Evolutionary conservation across 108 stramenopile genomes (phyloP).

Genomic region (Skeletonema tropicum): DNA sequence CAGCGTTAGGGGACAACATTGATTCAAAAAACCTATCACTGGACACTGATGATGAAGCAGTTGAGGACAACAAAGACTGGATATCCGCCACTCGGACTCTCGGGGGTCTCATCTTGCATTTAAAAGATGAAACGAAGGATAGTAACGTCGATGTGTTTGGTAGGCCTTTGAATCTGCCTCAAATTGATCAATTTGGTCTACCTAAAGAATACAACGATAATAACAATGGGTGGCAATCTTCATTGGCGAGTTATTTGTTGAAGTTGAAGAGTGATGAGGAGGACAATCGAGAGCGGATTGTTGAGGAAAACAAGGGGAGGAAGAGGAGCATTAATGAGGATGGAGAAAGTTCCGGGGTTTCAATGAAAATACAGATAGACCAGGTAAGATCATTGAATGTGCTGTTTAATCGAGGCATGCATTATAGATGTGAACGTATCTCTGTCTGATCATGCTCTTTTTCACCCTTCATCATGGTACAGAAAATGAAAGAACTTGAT

Average conservation of each 20-base stretch:
- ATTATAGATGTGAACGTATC: too few species aligned
- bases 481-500: slow-evolving; percentile 48
- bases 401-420: too few species aligned
- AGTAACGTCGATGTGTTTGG: slow-evolving; percentile 25
- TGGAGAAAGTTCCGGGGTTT: neutral
- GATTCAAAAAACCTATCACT: neutral
- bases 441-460: neutral
- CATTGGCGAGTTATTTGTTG: slow-evolving; percentile 30
- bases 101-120: slow-evolving; percentile 32
- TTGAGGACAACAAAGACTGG: slow-evolving; percentile 30
- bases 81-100: slow-evolving; percentile 39
- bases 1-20: neutral
- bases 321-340: neutral
- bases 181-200: slow-evolving; percentile 2
- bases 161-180: neutral
- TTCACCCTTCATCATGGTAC: neutral
- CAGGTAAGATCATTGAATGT: slow-evolving; percentile 22
- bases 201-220: neutral
- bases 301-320: neutral
- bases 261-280: slow-evolving; percentile 47
- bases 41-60: neutral
- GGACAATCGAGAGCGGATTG: slow-evolving; percentile 21
- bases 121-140: slow-evolving; percentile 27
- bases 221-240: neutral
- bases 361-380: slow-evolving; percentile 26